Percentiles rank a stretch among this genome's conserved stretches.
These are phyloP conservation scores for Arabis hirsuta DNA, from an alignment of 345 rosid genomes.

Conservation along the genomic window DNA sequence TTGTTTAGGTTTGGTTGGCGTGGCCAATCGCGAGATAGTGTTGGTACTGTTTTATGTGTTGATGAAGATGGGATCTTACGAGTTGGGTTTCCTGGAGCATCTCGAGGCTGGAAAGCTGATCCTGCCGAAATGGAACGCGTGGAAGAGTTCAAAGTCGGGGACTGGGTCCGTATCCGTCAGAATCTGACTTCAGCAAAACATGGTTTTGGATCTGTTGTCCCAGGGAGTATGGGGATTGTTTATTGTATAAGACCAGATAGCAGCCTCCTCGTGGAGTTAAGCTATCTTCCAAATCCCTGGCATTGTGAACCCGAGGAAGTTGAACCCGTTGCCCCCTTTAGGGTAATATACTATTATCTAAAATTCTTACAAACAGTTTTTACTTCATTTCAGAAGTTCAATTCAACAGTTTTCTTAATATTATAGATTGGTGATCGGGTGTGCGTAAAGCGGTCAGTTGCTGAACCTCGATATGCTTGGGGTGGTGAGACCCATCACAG, in stretches of 20 bases:
- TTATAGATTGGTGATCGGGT: constrained; percentile 88
- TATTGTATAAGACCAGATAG: constrained; percentile 95
- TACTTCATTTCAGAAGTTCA: constrained; percentile 22
- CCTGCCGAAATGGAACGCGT: constrained; percentile 99
- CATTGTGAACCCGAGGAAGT: constrained; percentile 99
- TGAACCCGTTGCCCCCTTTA: constrained; percentile 87
- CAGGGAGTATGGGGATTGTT: constrained; percentile 97
- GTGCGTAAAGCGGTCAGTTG: constrained; percentile 97
- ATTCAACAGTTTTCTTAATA: constrained; percentile 35
- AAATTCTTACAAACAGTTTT: constrained; percentile 28
- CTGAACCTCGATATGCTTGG: constrained; percentile 99
- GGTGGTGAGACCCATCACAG: constrained; percentile 99
- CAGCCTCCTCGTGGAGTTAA: constrained; percentile 83
- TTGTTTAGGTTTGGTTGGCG: constrained; percentile 92
- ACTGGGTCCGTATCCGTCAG: constrained; percentile 98
- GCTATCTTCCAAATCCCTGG: constrained; percentile 92
- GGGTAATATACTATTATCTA: constrained; percentile 53
- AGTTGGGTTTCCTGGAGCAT: constrained; percentile 99
- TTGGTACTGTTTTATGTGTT: constrained; percentile 94
- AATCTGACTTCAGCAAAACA: constrained; percentile 91
- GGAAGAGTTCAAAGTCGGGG: constrained; percentile 99
- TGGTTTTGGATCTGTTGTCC: constrained; percentile 89
- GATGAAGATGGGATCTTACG: constrained; percentile 99
- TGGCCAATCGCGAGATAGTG: constrained; percentile 85
- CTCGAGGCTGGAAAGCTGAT: constrained; percentile 99